Evolutionary conservation across 306 rosid species (phyloP), one percentile per base, ranked within the genome.

Genomic region (Carpinus fangiana): DNA sequence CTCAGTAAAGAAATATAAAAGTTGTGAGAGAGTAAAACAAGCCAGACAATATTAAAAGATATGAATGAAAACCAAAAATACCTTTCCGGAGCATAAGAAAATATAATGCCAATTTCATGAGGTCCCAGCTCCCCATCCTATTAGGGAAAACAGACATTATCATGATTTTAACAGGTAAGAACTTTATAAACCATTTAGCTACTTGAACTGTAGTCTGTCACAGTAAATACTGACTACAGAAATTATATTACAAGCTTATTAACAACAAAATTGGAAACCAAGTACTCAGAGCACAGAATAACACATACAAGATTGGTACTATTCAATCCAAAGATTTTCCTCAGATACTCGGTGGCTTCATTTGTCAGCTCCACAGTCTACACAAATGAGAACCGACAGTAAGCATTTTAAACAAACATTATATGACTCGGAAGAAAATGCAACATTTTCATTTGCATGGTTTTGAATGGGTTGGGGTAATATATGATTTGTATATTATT

Each of bases 71-170:
- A 68, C 18, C 56, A 78, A 76, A 41, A 72, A 73, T 88, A 95
- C 99, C 98, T 88, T 79, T 92, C 97, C 0, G 98, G 96, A 80
- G 99, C 97, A 31, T 97, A 91, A 64, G 99, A 95, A 90, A 95
- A 95, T 74, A 95, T 76, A 80, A 91, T 98, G 14, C 86, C 98
- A 68, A 93, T 75, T 79, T 95, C 99, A 46, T 90, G 98, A 67
- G 99, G 89, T 72, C 86, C 84, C 55, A 95, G 81, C 86, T 81
- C 85, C 77, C 98, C 97, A 84, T 95, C 98, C 99, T 95, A 81
- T 50, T 56, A 68, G 61, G 21, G 73, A 67, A 36, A 74, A 65
- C 66, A 79, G 78, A 60, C 10, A 70, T n/a, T 6, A 14, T 76
- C 77, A 79, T 16, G 13, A 81, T 68, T 53, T 43, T 18, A 68